Base-by-base conservation (phyloP, 164 flowering plant genomes). In the Vitis rotundifolia region DNA sequence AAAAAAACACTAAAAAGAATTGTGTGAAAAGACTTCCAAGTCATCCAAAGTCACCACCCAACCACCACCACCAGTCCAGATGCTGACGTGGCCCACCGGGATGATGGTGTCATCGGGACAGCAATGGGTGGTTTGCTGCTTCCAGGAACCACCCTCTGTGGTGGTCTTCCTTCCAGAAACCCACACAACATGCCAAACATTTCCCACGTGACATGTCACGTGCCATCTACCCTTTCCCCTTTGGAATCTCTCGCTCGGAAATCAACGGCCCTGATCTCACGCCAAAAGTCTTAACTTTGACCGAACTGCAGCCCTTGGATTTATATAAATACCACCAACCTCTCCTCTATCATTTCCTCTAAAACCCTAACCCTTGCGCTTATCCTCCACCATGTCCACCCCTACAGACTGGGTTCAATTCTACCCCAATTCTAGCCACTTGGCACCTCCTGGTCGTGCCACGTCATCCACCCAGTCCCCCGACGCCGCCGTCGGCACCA, bases 381-480 rank as follows among this genome's bases (percentile, higher is more conserved):
- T 80, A 82, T 78, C 60, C 44, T 63, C 76, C 31, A 71, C 83
- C 61, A 75, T 81, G 77, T 78, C 83, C n/a, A 63, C 18, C 57
- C 76, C 83, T 2, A 63, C 8, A 44, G 84, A 83, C 37, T 84
- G 88, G 88, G 7, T 69, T 19, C 81, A 79, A n/a, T 75, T 81
- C 72, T 80, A 81, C 52, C 75, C 26, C 26, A 22, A 73, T 3
- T 22, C 68, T 51, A 29, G 10, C n/a, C 69, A 54, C 9, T 5
- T 37, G 37, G 66, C 29, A 9, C 58, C 52, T 1, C 63, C 37
- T 0, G 54, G 19, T 48, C 64, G 13, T 22, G 11, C 62, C 19
- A 4, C 28, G n/a, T n/a, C 13, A 22, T 64, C 52, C 2, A 61
- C 61, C 13, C 62, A 57, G 14, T 72, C 52, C 44, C 60, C 82